Percentiles rank a stretch among this genome's conserved stretches.
These are phyloP conservation scores for Trametes cubensis DNA, from an alignment of 768 basidiomycete genomes.

Conservation along the genomic window DNA sequence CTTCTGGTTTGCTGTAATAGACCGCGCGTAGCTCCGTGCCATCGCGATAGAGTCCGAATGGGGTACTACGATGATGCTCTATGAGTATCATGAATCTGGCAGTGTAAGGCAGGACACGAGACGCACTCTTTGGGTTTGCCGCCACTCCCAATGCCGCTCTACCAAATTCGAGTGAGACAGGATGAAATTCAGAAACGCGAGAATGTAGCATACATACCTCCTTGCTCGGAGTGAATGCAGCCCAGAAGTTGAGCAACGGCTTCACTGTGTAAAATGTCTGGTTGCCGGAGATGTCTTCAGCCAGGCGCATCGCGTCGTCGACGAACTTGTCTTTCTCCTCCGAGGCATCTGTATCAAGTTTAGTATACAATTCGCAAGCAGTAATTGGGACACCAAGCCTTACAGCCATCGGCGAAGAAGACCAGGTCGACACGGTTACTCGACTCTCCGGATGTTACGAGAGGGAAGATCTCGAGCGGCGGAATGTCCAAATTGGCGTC, in stretches of 20 bases:
- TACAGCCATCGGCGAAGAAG: conserved; percentile 81
- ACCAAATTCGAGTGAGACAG: background rate
- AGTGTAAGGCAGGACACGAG: background rate
- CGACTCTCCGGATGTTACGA: conserved; percentile 63
- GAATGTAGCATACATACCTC: conserved; percentile 47
- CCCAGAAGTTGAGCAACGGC: conserved; percentile 82
- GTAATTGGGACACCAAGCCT: conserved; percentile 26
- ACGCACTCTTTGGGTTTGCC: conserved; percentile 70
- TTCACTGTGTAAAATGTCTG: conserved; percentile 78
- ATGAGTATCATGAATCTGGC: no score
- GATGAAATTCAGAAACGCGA: background rate
- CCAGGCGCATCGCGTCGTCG: conserved; percentile 65
- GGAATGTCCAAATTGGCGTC: conserved; percentile 32
- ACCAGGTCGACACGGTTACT: conserved; percentile 72
- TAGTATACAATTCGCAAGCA: background rate
- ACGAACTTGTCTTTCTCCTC: conserved; percentile 66
- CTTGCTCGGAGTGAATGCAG: conserved; percentile 72
- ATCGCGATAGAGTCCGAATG: conserved; percentile 75
- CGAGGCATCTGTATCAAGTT: conserved; percentile 46
- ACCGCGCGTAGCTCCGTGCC: conserved; percentile 78
- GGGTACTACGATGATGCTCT: no score
- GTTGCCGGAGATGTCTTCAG: conserved; percentile 68
- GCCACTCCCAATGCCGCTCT: conserved; percentile 75
- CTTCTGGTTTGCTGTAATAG: conserved; percentile 68
- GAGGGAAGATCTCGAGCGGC: conserved; percentile 55